Percentiles rank a stretch among this genome's conserved stretches.
phyloP scores from a whole-genome alignment of 1,139 yeast genomes.

The Blastobotrys persicus region DNA sequence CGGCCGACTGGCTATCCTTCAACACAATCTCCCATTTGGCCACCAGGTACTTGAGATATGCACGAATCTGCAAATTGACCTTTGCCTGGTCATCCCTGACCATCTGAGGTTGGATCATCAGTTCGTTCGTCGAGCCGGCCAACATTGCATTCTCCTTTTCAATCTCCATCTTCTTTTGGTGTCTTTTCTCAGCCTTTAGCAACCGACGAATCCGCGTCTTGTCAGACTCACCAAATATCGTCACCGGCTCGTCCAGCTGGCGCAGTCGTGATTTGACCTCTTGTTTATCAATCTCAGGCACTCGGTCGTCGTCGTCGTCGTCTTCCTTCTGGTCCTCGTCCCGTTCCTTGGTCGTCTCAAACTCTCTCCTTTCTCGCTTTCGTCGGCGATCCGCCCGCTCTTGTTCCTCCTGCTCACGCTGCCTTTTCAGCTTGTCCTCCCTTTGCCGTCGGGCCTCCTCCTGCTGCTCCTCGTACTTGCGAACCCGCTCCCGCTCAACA shows the following conservation, averaged over 20 bases:
- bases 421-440: constrained; percentile 30
- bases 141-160: constrained; percentile 30
- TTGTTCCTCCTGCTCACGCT: constrained; percentile 26
- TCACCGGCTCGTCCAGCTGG: constrained; percentile 42
- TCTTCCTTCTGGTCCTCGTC: constrained; percentile 18
- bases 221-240: constrained; percentile 49
- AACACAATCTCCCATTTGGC: constrained; percentile 45
- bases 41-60: constrained; percentile 48
- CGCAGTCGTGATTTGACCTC: constrained; percentile 50
- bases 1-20: constrained; percentile 18
- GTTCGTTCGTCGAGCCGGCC: constrained; percentile 16
- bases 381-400: constrained; percentile 27
- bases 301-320: constrained; percentile 19
- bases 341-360: constrained; percentile 18
- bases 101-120: constrained; percentile 38
- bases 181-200: constrained; percentile 25
- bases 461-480: constrained; percentile 26
- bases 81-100: constrained; percentile 40
- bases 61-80: constrained; percentile 46
- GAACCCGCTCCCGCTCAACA: constrained; percentile 28
- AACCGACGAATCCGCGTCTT: constrained; percentile 26
- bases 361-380: constrained; percentile 25
- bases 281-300: constrained; percentile 40
- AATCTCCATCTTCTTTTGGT: constrained; percentile 29
- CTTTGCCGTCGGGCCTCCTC: constrained; percentile 33